Evolutionary conservation across 768 basidiomycete species (phyloP).

Genomic region (Suillus spraguei): DNA sequence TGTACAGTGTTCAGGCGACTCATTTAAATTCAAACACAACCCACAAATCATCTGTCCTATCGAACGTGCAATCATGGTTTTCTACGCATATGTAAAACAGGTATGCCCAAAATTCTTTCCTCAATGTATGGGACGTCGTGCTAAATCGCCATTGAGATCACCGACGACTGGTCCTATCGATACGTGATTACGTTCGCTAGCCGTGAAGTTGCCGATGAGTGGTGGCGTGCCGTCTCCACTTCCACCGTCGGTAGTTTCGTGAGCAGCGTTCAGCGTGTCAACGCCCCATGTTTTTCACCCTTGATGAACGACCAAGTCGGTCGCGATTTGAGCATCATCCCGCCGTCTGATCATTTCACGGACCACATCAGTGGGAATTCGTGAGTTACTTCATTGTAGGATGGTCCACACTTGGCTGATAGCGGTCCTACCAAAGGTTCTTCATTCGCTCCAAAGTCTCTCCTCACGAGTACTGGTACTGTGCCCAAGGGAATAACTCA

Average conservation of each 20-base stretch:
- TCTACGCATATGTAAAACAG: not conserved
- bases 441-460: no score
- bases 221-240: slow-evolving; percentile 26
- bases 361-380: slow-evolving; percentile 2
- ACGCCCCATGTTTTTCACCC: not conserved
- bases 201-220: slow-evolving; percentile 26
- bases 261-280: not conserved
- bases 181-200: slow-evolving; percentile 24
- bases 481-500: no score
- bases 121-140: not conserved
- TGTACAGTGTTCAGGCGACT: not conserved
- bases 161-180: slow-evolving; percentile 7
- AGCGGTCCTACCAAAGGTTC: no score
- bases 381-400: not conserved
- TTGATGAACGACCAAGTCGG: not conserved
- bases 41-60: not conserved
- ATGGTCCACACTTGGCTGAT: not conserved
- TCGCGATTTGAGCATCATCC: not conserved
- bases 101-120: not conserved
- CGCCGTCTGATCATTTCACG: not conserved
- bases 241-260: not conserved
- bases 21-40: not conserved
- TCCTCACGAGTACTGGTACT: no score
- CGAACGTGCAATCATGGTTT: not conserved
- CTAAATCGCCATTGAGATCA: not conserved